Conservation (phyloP, 1,284 basidiomycete genomes). For the Ganoderma lingzhi region DNA sequence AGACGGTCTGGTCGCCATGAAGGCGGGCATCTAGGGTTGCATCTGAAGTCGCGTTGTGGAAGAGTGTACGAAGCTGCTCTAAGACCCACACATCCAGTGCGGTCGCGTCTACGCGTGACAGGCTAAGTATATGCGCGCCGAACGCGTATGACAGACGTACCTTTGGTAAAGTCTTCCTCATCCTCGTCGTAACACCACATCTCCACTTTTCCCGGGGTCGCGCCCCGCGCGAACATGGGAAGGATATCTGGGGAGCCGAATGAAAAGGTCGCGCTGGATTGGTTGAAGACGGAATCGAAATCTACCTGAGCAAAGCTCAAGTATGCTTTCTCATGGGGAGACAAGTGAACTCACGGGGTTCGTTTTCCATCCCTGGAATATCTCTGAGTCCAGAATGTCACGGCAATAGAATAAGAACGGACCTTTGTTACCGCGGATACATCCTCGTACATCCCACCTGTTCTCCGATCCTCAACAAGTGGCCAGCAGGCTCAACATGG, state of each 20-base stretch:
- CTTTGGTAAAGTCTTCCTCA: conserved; percentile 88
- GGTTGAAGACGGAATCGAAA: conserved; percentile 92
- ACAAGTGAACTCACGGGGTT: conserved; percentile 72
- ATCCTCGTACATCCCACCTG: conserved; percentile 92
- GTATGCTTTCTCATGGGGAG: neutral
- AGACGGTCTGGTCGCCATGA: conserved; percentile 68
- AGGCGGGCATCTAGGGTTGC: conserved; percentile 56
- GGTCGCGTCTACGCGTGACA: conserved; percentile 68
- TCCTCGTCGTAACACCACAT: conserved; percentile 84
- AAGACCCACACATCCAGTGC: conserved; percentile 85
- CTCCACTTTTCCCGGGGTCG: conserved; percentile 73
- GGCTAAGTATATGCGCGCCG: neutral
- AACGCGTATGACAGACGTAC: conserved; percentile 42
- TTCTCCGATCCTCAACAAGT: neutral
- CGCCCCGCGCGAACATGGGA: conserved; percentile 87
- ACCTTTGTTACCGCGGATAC: conserved; percentile 90
- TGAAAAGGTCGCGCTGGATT: conserved; percentile 80
- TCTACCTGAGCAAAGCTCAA: conserved; percentile 60
- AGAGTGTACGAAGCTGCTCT: conserved; percentile 65
- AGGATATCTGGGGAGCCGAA: conserved; percentile 93
- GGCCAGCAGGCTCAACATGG: neutral
- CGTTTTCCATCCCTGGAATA: conserved; percentile 81
- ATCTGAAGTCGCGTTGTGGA: conserved; percentile 70
- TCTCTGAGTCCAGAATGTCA: conserved; percentile 14
- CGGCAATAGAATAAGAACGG: conserved; percentile 31